phyloP scores from a whole-genome alignment of 306 rosid genomes.

The Ceratonia siliqua region DNA sequence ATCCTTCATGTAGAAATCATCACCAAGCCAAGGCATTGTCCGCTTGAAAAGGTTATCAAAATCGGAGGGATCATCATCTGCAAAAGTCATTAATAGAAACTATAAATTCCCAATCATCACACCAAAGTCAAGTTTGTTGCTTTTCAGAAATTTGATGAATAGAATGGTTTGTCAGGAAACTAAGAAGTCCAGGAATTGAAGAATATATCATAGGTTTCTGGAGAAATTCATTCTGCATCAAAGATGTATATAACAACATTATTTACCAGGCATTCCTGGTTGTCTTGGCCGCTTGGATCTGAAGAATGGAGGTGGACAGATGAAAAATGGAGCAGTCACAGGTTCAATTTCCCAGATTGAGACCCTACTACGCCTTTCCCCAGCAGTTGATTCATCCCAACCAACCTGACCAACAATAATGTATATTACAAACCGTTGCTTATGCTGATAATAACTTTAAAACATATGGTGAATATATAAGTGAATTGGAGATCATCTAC shows the following conservation, averaged over 20 bases:
- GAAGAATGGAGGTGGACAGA: slow-evolving; percentile 90
- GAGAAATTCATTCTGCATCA: slow-evolving; percentile 4
- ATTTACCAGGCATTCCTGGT: slow-evolving; percentile 88
- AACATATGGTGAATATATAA: neutral
- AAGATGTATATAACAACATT: neutral
- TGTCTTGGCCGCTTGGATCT: slow-evolving; percentile 87
- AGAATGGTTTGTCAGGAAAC: neutral
- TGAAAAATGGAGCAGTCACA: slow-evolving; percentile 93
- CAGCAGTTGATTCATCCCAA: slow-evolving; percentile 97
- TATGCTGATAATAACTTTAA: neutral
- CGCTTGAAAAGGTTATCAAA: slow-evolving; percentile 70
- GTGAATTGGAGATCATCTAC: neutral
- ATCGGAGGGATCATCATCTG: slow-evolving; percentile 80
- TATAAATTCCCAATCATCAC: neutral
- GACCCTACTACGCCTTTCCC: slow-evolving; percentile 87
- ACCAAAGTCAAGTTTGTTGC: neutral
- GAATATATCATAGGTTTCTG: neutral
- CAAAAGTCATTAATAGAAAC: slow-evolving; percentile 28
- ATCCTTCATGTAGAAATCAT: slow-evolving; percentile 79
- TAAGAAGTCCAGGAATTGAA: slow-evolving; percentile 11
- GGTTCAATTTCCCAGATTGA: slow-evolving; percentile 99
- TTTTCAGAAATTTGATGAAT: neutral
- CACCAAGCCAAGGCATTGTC: slow-evolving; percentile 89
- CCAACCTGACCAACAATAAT: slow-evolving; percentile 66
- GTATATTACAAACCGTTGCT: neutral